Percentiles rank a stretch among this genome's conserved stretches.
Evolutionary conservation across 768 basidiomycete species (phyloP).

Genomic region (Coprinopsis sp.): DNA sequence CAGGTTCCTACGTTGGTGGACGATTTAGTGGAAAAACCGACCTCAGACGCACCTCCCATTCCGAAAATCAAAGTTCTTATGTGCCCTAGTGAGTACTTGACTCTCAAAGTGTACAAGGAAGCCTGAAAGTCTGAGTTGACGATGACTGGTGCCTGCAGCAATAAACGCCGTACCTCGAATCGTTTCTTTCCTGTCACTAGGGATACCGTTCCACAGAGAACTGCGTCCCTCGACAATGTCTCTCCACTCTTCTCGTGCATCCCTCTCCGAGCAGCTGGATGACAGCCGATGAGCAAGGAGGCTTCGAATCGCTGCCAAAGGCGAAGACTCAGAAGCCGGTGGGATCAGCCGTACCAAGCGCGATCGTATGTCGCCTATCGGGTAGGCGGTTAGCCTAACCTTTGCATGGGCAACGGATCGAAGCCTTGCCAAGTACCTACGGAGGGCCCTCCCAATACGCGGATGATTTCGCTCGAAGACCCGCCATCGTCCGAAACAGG

Average conservation of each 20-base stretch:
- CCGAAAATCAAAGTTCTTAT: conserved; percentile 91
- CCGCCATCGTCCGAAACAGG: conserved; percentile 97
- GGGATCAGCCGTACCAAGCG: conserved; percentile 87
- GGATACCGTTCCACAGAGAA: conserved; percentile 77
- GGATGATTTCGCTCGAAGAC: conserved; percentile 90
- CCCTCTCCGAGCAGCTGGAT: conserved; percentile 56
- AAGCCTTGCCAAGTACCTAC: conserved; percentile 47
- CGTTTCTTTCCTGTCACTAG: conserved; percentile 84
- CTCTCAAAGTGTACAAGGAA: conserved; percentile 92
- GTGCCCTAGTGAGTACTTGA: conserved; percentile 81
- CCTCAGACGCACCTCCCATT: conserved; percentile 63
- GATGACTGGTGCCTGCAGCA: too few species aligned
- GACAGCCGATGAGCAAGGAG: conserved; percentile 82
- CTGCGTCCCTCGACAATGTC: conserved; percentile 88
- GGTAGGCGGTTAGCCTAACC: background rate
- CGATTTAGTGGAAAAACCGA: background rate
- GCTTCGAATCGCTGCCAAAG: conserved; percentile 66
- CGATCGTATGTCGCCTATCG: conserved; percentile 80
- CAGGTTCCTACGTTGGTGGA: background rate
- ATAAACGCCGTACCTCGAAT: conserved; percentile 64
- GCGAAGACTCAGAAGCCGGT: conserved; percentile 48
- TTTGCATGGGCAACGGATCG: background rate
- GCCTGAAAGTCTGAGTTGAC: conserved; percentile 46
- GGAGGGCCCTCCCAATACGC: conserved; percentile 84
- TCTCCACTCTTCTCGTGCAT: conserved; percentile 87